Evolutionary conservation across 345 rosid species (phyloP), one percentile per base, ranked within the genome.

Genomic region (Ailanthus altissimus): DNA sequence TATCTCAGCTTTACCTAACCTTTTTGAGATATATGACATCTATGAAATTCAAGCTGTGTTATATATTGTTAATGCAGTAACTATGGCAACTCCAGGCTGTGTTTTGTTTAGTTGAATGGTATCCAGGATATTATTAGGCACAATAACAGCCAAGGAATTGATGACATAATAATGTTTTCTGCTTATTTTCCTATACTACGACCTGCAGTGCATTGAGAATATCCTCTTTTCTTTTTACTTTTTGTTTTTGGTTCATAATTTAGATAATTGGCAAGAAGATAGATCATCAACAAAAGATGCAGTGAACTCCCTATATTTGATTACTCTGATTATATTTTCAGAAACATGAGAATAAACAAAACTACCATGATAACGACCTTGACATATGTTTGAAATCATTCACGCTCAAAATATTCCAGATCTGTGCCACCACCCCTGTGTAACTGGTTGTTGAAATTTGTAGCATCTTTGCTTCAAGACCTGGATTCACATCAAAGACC

Each of bases 401-500:
- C 87, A 23, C 75, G 78, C 75, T 79, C 88, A 47, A 54, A 42
- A 59, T 84, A 83, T 57, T 75, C 85, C 75, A 74, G 72, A 85
- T 94, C 94, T 1, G 90, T 81, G 38, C 68, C 86, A 59, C 90
- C 90, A 25, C 94, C 88, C 85, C 78, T 62, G 89, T 82, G 82
- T 80, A 61, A 72, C 88, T 70, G 75, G 57, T 74, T 83, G 77
- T 82, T 85, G 2, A 90, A 70, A 47, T 77, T 87, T 43, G 83
- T 77, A 75, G 47, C 83, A 72, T 73, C 88, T 53, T 83, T 82
- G 73, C 77, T 82, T 82, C 85, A 16, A 83, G 80, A 78, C 78
- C 90, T 23, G 83, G 67, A n/a, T 54, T 11, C 53, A 49, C 12
- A 11, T 8, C 5, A 0, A 6, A 12, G 8, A 57, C n/a, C 28